Evolutionary conservation across 2,329 filamentous ascomycete genomes (phyloP).

Genomic region (Fusarium torulosum): DNA sequence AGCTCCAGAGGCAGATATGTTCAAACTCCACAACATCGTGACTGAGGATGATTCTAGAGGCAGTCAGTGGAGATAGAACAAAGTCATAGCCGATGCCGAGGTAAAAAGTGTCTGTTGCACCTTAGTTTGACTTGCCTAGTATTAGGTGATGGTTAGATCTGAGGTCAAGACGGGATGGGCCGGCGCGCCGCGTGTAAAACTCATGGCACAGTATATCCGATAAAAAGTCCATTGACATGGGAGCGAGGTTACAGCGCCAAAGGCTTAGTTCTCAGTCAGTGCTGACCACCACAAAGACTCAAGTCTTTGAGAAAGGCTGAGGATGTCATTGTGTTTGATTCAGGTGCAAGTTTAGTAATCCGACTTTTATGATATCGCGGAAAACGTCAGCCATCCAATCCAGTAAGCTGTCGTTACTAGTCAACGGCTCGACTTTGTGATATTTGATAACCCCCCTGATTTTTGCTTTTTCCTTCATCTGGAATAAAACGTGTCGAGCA

Average conservation of each 20-base stretch:
- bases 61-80: neutral
- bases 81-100: neutral
- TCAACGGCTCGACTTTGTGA: neutral
- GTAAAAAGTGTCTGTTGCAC: neutral
- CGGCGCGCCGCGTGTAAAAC: constrained; percentile 34
- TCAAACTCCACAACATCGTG: too few relatives aligned
- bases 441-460: neutral
- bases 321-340: neutral
- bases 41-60: neutral
- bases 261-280: neutral
- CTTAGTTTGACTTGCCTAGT: too few relatives aligned
- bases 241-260: constrained; percentile 14
- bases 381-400: neutral
- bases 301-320: neutral
- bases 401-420: too few relatives aligned
- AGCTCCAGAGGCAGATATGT: neutral
- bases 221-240: neutral
- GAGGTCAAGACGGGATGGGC: constrained; percentile 31
- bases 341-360: neutral
- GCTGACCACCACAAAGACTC: constrained; percentile 17
- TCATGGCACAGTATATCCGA: neutral
- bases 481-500: neutral
- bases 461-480: neutral
- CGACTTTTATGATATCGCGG: neutral
- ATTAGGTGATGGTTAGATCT: constrained; percentile 6